A percentile compares a stretch with the other conserved stretches of the same genome.
Conservation (phyloP, 2,329 filamentous ascomycete genomes). For the Colletotrichum magnum region DNA sequence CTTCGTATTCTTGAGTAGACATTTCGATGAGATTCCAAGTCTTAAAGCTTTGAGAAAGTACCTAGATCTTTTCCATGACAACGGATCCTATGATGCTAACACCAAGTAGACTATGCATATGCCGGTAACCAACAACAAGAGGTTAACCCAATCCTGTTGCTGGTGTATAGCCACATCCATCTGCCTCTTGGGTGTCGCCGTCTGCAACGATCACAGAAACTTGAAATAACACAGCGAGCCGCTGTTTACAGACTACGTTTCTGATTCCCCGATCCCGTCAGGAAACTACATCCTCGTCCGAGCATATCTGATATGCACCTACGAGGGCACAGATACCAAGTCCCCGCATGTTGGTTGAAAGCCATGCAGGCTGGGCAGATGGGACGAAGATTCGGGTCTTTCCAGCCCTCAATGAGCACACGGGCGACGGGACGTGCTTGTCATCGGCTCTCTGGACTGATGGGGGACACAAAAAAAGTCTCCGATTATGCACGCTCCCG, state of each 20-base stretch:
- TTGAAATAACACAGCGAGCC: too few species aligned
- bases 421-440: neutral
- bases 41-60: too few species aligned
- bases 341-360: neutral
- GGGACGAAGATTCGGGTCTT: neutral
- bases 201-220: too few species aligned
- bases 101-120: too few species aligned
- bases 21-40: too few species aligned
- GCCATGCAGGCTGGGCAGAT: neutral
- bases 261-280: neutral
- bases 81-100: too few species aligned
- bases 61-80: too few species aligned
- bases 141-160: too few species aligned
- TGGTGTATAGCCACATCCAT: too few species aligned
- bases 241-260: neutral
- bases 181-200: too few species aligned
- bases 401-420: neutral
- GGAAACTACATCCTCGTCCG: neutral
- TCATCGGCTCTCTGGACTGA: neutral
- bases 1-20: too few species aligned
- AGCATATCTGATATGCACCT: conserved; percentile 2
- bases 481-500: conserved; percentile 1
- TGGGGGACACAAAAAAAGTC: neutral
- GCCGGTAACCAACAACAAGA: too few species aligned
- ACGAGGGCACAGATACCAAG: neutral